Conservation (phyloP, 352 stramenopile genomes). For the Aphanomyces euteiches region DNA sequence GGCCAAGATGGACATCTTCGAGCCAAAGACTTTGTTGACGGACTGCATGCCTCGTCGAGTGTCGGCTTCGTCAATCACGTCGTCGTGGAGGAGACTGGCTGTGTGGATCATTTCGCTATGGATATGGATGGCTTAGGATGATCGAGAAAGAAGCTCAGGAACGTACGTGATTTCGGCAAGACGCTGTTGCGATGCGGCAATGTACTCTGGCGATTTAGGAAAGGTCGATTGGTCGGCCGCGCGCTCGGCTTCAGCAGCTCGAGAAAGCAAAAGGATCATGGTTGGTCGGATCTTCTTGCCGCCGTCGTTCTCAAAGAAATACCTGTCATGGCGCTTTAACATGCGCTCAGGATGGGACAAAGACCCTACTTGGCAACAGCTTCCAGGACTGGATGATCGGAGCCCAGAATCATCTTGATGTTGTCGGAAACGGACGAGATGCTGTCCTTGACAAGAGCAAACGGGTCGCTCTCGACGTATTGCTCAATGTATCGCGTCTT, state of each 20-base stretch:
- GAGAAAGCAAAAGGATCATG: conserved; percentile 95
- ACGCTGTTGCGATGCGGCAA: conserved; percentile 61
- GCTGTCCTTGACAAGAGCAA: conserved; percentile 88
- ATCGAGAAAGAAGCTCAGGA: background rate
- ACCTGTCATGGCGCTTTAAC: conserved; percentile 30
- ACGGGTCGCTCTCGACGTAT: conserved; percentile 85
- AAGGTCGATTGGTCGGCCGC: conserved; percentile 42
- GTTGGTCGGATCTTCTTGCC: conserved; percentile 98
- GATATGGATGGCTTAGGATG: conserved; percentile 1
- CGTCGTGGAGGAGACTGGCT: conserved; percentile 97
- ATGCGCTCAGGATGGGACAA: conserved; percentile 53
- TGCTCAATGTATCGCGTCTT: conserved; percentile 16
- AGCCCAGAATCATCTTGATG: conserved; percentile 95
- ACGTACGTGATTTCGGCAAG: conserved; percentile 81
- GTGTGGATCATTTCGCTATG: conserved; percentile 98
- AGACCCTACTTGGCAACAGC: conserved; percentile 86
- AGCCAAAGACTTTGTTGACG: conserved; percentile 97
- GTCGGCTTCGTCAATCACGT: conserved; percentile 98
- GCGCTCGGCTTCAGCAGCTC: conserved; percentile 85
- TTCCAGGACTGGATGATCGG: conserved; percentile 95
- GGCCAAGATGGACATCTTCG: conserved; percentile 97
- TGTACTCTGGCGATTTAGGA: conserved; percentile 71
- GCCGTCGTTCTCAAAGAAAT: conserved; percentile 93
- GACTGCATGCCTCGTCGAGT: conserved; percentile 91
- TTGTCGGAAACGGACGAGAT: conserved; percentile 90